Conservation (phyloP, 306 rosid genomes). For the Nissolia schottii region DNA sequence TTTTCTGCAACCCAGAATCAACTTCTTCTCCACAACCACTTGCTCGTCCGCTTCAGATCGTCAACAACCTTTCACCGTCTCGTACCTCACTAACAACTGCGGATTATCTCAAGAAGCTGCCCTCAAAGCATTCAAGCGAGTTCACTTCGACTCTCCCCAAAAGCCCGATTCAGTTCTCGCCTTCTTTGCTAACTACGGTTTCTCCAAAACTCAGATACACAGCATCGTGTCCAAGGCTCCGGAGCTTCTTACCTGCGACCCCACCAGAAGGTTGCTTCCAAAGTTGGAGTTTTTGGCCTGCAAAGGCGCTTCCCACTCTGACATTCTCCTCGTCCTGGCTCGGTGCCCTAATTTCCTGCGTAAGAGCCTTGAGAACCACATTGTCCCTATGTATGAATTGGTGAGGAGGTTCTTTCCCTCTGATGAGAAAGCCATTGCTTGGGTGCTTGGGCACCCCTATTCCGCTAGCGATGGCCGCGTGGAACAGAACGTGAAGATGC, state of each 20-base stretch:
- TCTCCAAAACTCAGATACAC: background rate
- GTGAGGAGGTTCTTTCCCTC: background rate
- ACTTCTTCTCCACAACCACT: background rate
- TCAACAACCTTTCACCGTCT: constrained; percentile 11
- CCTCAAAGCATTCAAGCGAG: constrained; percentile 12
- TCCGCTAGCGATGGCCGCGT: background rate
- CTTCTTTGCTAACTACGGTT: constrained; percentile 15
- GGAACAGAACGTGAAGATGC: background rate
- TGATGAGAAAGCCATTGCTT: background rate
- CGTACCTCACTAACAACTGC: constrained; percentile 35
- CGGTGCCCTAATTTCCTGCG: background rate
- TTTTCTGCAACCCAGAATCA: background rate
- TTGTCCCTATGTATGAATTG: background rate
- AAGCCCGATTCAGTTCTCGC: constrained; percentile 29
- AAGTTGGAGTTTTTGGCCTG: constrained; percentile 20
- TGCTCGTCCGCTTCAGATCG: constrained; percentile 19
- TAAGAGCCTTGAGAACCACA: background rate
- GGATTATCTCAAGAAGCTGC: constrained; percentile 35
- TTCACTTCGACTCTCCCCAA: constrained; percentile 12
- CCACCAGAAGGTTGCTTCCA: background rate
- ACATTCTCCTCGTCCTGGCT: background rate
- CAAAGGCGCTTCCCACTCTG: background rate
- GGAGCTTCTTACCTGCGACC: background rate
- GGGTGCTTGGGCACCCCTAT: background rate
- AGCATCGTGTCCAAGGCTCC: background rate